These are phyloP conservation scores for Colletotrichum sp. DNA, from an alignment of 2,329 filamentous ascomycete species.

Conservation along the genomic window DNA sequence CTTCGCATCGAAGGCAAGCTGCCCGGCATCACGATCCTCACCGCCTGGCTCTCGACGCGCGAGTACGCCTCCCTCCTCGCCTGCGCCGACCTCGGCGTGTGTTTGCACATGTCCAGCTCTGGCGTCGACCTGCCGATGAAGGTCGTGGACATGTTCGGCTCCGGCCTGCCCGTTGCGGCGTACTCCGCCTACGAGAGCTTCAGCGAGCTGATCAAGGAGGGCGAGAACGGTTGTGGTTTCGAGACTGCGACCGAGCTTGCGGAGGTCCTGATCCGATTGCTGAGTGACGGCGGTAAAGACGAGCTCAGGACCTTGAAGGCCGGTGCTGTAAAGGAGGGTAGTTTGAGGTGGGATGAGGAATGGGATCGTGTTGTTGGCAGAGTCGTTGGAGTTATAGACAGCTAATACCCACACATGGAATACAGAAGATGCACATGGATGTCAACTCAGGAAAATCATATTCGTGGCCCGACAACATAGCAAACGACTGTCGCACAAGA, in stretches of 20 bases:
- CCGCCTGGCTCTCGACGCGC: conserved; percentile 82
- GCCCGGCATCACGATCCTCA: conserved; percentile 72
- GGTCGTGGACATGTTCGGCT: conserved; percentile 98
- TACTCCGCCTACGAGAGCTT: conserved; percentile 89
- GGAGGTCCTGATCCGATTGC: conserved; percentile 66
- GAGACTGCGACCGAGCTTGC: conserved; percentile 71
- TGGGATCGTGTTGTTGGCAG: conserved; percentile 85
- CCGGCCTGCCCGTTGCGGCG: conserved; percentile 87
- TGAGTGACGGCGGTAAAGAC: conserved; percentile 53
- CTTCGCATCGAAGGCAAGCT: conserved; percentile 69
- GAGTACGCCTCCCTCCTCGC: conserved; percentile 88
- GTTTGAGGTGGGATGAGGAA: conserved; percentile 85
- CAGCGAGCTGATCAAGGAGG: conserved; percentile 87
- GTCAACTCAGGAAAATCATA: too few species aligned
- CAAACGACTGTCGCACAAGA: too few species aligned
- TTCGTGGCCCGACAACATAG: too few species aligned
- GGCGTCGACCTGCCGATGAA: conserved; percentile 99
- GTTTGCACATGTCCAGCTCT: conserved; percentile 89
- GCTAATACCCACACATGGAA: neutral
- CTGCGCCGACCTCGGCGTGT: conserved; percentile 87
- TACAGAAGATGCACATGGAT: too few species aligned
- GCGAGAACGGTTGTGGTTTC: conserved; percentile 86
- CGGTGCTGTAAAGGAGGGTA: conserved; percentile 78
- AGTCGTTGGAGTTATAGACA: conserved; percentile 61
- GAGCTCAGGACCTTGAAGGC: conserved; percentile 66